Percentiles rank a stretch among this genome's conserved stretches.
Evolutionary conservation across 306 rosid species (phyloP).

Genomic region (Medicago ruthenica): DNA sequence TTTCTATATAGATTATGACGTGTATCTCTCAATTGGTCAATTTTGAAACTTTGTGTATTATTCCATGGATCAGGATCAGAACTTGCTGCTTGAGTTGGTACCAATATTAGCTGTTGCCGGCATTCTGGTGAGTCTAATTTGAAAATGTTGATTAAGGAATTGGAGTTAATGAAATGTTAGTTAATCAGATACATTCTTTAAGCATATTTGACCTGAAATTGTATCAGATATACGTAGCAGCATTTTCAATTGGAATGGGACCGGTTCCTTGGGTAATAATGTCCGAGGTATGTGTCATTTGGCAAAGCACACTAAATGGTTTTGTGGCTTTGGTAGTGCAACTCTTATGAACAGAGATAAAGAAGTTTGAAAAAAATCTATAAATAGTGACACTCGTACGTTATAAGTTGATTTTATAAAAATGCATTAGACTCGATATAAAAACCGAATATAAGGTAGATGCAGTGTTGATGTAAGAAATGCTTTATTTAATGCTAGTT

Average conservation of each 20-base stretch:
- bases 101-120: constrained; percentile 62
- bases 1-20: not conserved
- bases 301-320: too few relatives aligned
- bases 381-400: too few relatives aligned
- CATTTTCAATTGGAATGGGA: constrained; percentile 82
- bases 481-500: too few relatives aligned
- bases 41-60: constrained; percentile 30
- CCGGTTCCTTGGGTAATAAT: constrained; percentile 89
- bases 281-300: constrained; percentile 67
- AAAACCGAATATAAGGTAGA: too few relatives aligned
- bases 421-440: too few relatives aligned
- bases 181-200: not conserved
- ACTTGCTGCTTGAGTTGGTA: constrained; percentile 43
- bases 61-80: constrained; percentile 46
- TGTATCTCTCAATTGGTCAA: constrained; percentile 1
- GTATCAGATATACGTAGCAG: constrained; percentile 64
- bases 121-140: constrained; percentile 60
- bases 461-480: too few relatives aligned
- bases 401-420: too few relatives aligned
- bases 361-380: too few relatives aligned
- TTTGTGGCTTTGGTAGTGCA: too few relatives aligned
- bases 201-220: constrained; percentile 14
- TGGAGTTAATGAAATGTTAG: not conserved
- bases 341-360: too few relatives aligned
- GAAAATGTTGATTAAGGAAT: not conserved